Evolutionary conservation across 108 stramenopile species (phyloP).

Genomic region (Poteriospumella lacustris): DNA sequence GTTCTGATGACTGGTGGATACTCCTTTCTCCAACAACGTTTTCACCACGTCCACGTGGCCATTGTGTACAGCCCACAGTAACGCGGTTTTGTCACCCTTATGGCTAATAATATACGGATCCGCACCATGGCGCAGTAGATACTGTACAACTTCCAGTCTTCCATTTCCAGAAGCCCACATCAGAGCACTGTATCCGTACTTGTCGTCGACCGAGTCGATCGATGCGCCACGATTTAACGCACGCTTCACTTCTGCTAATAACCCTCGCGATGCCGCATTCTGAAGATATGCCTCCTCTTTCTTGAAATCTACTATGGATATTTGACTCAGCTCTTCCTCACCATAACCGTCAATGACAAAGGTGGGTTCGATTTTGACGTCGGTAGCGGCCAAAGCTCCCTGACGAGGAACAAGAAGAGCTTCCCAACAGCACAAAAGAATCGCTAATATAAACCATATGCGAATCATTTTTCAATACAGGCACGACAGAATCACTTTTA

Average conservation of each 20-base stretch:
- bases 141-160: background rate
- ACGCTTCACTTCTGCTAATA: background rate
- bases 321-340: too few relatives aligned
- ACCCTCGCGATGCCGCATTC: background rate
- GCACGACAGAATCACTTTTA: too few relatives aligned
- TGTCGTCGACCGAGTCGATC: background rate
- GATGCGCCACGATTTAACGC: background rate
- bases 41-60: background rate
- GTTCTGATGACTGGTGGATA: background rate
- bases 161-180: background rate
- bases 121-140: background rate
- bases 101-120: background rate
- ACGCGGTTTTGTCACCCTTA: background rate
- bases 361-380: too few relatives aligned
- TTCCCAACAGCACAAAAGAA: too few relatives aligned
- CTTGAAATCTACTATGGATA: too few relatives aligned
- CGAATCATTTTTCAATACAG: too few relatives aligned
- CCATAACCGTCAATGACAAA: too few relatives aligned
- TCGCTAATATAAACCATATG: too few relatives aligned
- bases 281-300: too few relatives aligned
- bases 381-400: too few relatives aligned
- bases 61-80: background rate
- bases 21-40: background rate
- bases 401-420: too few relatives aligned
- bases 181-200: background rate